Base-by-base conservation (phyloP, 495 filamentous ascomycete species). In the Podospora tetraspora region DNA sequence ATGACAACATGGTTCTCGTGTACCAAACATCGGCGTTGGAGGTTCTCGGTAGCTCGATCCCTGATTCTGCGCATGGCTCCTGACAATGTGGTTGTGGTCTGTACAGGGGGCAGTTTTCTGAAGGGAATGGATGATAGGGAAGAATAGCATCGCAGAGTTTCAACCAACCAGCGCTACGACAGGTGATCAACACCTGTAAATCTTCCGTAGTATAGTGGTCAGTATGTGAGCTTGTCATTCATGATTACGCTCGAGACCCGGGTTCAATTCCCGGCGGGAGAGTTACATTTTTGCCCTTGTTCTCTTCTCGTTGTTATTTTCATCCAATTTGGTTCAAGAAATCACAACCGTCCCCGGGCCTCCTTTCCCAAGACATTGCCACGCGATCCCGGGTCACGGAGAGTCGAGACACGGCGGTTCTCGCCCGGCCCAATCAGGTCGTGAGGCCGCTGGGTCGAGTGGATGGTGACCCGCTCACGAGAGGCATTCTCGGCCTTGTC, bases 161-260 rank as follows among this genome's bases (percentile, higher is more conserved):
- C 69, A 69, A 57, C 69, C 56, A 71, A 59, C 63, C 52, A 57
- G 27, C 32, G 11, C 72, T 74, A 74, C 72, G 59, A 43, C 61
- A 61, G 70, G 66, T 70, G 72, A 34, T 13, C 66, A 74, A 43
- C 72, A 72, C 64, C 63, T 61, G 66, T 57, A 72, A 59, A 57
- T 74, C 72, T 74, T 74, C 72, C 72, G 72, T 74, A 74, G 72
- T 74, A 74, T 74, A 74, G 72, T 74, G 72, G 72, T 74, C 68
- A 74, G 72, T 74, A 74, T 74, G 67, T 74, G 72, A 74, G 72
- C 72, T 74, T 74, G 72, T 74, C 72, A 74, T 59, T 19, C 29
- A 32, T 67, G 61, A 62, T 65, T 58, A 2, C 72, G 72, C 72
- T 74, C 72, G 72, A 69, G 72, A 74, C 72, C 72, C 72, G 72